Evolutionary conservation across 2,329 filamentous ascomycete species (phyloP).

Genomic region (Penicillium sp.): DNA sequence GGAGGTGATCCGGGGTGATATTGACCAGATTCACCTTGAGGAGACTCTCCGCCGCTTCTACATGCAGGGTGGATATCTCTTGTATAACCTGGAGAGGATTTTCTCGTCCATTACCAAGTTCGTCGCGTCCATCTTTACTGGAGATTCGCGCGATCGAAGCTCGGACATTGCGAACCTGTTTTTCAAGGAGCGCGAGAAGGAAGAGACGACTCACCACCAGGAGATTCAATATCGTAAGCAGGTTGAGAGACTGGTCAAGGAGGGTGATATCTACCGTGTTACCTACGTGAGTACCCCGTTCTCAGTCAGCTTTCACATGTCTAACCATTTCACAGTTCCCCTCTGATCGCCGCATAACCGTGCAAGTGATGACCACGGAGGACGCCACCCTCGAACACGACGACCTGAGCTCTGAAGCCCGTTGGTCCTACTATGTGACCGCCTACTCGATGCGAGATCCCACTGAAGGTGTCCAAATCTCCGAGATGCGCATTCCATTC

Average conservation of each 20-base stretch:
- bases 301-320: background rate
- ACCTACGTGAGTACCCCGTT: slow-evolving; percentile 70
- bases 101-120: slow-evolving; percentile 78
- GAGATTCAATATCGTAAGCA: slow-evolving; percentile 90
- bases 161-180: slow-evolving; percentile 87
- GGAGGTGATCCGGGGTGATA: slow-evolving; percentile 77
- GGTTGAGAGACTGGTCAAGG: slow-evolving; percentile 89
- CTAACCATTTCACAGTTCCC: slow-evolving; percentile 57
- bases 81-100: slow-evolving; percentile 91
- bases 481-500: slow-evolving; percentile 66
- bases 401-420: slow-evolving; percentile 61
- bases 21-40: slow-evolving; percentile 82
- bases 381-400: slow-evolving; percentile 76
- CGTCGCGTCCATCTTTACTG: slow-evolving; percentile 77
- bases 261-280: slow-evolving; percentile 87
- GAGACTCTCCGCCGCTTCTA: slow-evolving; percentile 92
- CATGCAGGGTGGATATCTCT: slow-evolving; percentile 83
- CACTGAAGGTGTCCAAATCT: slow-evolving; percentile 73
- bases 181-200: slow-evolving; percentile 74
- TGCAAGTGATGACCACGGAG: slow-evolving; percentile 84
- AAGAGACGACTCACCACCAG: slow-evolving; percentile 83
- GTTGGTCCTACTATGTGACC: slow-evolving; percentile 95
- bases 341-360: slow-evolving; percentile 64
- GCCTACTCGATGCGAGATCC: slow-evolving; percentile 86
- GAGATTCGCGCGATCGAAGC: slow-evolving; percentile 89